A percentile compares a stretch with the other conserved stretches of the same genome.
These are phyloP conservation scores for Polyporus arcularius DNA, from an alignment of 768 basidiomycete species.

Conservation along the genomic window DNA sequence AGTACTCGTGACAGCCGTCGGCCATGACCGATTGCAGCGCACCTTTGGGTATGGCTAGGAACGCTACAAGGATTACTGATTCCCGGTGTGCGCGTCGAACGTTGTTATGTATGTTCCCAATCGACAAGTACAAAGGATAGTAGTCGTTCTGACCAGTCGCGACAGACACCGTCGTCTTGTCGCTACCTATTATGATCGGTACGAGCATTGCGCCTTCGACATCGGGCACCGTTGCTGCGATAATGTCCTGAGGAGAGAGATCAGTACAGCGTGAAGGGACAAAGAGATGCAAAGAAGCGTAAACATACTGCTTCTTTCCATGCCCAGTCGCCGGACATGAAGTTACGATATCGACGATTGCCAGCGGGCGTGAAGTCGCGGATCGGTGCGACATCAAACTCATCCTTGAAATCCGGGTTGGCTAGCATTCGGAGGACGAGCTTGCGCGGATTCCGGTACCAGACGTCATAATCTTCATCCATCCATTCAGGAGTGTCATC, in stretches of 20 bases:
- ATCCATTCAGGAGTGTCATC: slow-evolving; percentile 29
- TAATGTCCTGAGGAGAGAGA: not conserved
- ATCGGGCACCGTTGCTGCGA: slow-evolving; percentile 2
- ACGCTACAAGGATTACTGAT: slow-evolving; percentile 19
- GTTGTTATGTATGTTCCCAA: slow-evolving; percentile 26
- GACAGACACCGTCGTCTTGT: slow-evolving; percentile 31
- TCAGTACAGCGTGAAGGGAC: not conserved
- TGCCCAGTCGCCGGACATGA: slow-evolving; percentile 33
- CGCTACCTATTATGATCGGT: slow-evolving; percentile 26
- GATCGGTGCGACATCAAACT: slow-evolving; percentile 24
- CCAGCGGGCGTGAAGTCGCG: slow-evolving; percentile 13
- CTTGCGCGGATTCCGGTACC: slow-evolving; percentile 19
- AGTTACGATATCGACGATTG: slow-evolving; percentile 12
- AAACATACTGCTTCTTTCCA: slow-evolving; percentile 33
- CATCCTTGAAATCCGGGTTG: slow-evolving; percentile 23
- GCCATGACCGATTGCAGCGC: not conserved
- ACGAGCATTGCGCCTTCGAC: slow-evolving; percentile 23
- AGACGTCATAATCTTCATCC: slow-evolving; percentile 27
- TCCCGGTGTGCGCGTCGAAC: slow-evolving; percentile 23
- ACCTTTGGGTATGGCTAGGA: slow-evolving; percentile 37
- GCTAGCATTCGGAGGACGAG: slow-evolving; percentile 24
- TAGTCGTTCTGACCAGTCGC: slow-evolving; percentile 29
- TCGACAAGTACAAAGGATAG: slow-evolving; percentile 29
- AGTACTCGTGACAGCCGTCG: too few relatives aligned
- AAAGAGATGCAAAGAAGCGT: too few relatives aligned